Conservation (phyloP, 768 basidiomycete genomes). For the Serendipita sp. region DNA sequence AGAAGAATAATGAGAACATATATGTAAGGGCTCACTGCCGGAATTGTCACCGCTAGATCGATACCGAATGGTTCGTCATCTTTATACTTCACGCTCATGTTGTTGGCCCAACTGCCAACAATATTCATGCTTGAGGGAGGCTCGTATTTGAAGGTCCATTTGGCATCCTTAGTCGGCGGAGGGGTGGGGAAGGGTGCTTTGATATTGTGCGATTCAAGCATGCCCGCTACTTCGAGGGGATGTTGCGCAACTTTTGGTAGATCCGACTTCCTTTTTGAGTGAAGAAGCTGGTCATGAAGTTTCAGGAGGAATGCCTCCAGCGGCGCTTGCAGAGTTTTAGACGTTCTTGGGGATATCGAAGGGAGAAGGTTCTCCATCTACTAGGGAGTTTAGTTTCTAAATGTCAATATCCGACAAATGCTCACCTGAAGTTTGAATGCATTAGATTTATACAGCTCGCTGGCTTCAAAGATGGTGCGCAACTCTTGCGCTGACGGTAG, state of each 20-base stretch:
- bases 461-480: conserved; percentile 53
- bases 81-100: conserved; percentile 54
- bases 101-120: conserved; percentile 78
- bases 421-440: conserved; percentile 74
- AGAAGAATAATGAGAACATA: not conserved
- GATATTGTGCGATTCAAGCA: conserved; percentile 26
- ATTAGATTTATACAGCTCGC: conserved; percentile 57
- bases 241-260: conserved; percentile 42
- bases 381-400: conserved; percentile 10
- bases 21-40: conserved; percentile 35
- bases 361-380: conserved; percentile 46
- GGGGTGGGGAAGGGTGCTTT: conserved; percentile 57
- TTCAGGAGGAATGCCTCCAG: conserved; percentile 53
- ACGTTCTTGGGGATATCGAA: conserved; percentile 51
- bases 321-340: conserved; percentile 27
- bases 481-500: conserved; percentile 32
- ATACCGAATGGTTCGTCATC: conserved; percentile 51
- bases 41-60: conserved; percentile 80
- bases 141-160: conserved; percentile 79
- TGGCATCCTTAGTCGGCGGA: conserved; percentile 57
- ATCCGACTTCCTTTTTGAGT: conserved; percentile 26
- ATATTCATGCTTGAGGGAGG: conserved; percentile 60
- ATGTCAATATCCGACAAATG: not conserved
- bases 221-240: conserved; percentile 41
- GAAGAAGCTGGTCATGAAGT: conserved; percentile 45